Evolutionary conservation across 192 early-diverging fungal species (phyloP).

Genomic region (Coemansia sp.): DNA sequence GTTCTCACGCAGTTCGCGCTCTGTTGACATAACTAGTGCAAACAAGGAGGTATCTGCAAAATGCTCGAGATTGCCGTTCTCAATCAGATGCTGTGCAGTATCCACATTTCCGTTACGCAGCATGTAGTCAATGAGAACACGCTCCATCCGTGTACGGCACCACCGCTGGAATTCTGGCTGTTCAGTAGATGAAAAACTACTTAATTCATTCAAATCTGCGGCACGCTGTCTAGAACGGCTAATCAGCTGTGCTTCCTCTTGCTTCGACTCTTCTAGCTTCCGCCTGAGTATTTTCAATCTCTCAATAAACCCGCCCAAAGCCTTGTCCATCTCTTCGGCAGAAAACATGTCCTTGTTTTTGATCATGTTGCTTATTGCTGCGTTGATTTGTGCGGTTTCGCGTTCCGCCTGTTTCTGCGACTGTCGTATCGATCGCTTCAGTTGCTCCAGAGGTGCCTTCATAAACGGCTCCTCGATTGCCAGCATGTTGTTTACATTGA

Average conservation of each 20-base stretch:
- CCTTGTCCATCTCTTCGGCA: constrained; percentile 57
- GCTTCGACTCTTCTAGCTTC: constrained; percentile 79
- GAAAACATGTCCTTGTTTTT: constrained; percentile 47
- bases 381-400: constrained; percentile 56
- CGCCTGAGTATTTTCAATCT: constrained; percentile 71
- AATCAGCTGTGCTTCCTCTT: constrained; percentile 74
- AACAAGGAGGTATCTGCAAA: constrained; percentile 93
- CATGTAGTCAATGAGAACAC: constrained; percentile 95
- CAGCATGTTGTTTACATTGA: constrained; percentile 78
- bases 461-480: constrained; percentile 93
- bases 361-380: constrained; percentile 19
- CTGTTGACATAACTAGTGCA: constrained; percentile 75
- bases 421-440: constrained; percentile 70
- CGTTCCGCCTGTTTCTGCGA: constrained; percentile 84
- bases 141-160: constrained; percentile 83
- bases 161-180: constrained; percentile 79
- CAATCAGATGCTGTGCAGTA: constrained; percentile 72
- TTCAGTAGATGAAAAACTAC: constrained; percentile 61
- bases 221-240: constrained; percentile 71
- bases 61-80: constrained; percentile 44
- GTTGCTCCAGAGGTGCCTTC: constrained; percentile 89
- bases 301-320: constrained; percentile 66
- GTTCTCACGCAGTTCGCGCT: constrained; percentile 67
- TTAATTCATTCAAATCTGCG: constrained; percentile 75
- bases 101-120: constrained; percentile 80